phyloP scores from a whole-genome alignment of 108 stramenopile genomes.

The Epithemia pelagica region DNA sequence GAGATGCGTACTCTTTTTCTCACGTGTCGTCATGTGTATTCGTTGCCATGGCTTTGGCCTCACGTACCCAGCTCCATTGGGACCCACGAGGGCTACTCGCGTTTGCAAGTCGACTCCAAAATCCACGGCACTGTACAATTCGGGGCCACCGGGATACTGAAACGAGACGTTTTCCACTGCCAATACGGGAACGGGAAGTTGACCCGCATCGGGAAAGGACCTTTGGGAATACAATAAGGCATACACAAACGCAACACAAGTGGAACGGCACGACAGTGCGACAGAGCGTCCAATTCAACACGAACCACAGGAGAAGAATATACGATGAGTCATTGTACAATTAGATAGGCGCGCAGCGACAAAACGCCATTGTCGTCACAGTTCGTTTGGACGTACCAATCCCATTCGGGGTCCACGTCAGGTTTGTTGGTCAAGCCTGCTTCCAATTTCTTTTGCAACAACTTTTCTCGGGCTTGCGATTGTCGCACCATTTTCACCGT shows the following conservation, averaged over 20 bases:
- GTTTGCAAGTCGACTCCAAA: constrained; percentile 88
- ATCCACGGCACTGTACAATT: constrained; percentile 74
- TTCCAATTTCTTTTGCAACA: constrained; percentile 85
- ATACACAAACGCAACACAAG: too few relatives aligned
- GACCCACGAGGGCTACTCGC: constrained; percentile 82
- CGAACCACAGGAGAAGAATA: too few relatives aligned
- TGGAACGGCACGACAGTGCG: too few relatives aligned
- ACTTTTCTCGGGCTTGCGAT: constrained; percentile 87
- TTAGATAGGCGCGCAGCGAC: too few relatives aligned
- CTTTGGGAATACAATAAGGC: too few relatives aligned
- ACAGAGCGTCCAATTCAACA: too few relatives aligned
- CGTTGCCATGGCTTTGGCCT: too few relatives aligned
- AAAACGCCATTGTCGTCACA: not conserved
- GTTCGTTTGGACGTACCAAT: too few relatives aligned
- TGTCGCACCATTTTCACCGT: constrained; percentile 94
- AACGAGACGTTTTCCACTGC: constrained; percentile 77
- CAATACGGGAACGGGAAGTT: constrained; percentile 80
- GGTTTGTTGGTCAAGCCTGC: constrained; percentile 81
- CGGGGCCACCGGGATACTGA: constrained; percentile 62
- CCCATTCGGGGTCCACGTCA: constrained; percentile 70
- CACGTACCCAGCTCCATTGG: constrained; percentile 51
- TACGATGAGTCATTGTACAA: too few relatives aligned
- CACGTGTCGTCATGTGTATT: too few relatives aligned
- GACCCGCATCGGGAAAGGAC: constrained; percentile 81
- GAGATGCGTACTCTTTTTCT: too few relatives aligned